phyloP scores from a whole-genome alignment of 1,139 yeast species.

The Scheffersomyces titani region DNA sequence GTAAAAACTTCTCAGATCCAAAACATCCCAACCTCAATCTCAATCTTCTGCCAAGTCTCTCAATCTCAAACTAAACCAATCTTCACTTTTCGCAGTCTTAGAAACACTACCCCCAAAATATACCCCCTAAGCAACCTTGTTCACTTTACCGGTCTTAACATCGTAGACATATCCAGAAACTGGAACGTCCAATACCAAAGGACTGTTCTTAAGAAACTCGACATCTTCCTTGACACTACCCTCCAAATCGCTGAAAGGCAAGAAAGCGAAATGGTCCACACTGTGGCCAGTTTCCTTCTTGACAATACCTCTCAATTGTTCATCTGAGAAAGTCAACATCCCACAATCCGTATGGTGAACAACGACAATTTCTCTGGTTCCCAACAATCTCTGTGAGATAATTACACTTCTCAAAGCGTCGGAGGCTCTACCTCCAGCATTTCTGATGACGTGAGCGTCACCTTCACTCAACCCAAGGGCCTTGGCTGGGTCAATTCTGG shows the following conservation, averaged over 20 bases:
- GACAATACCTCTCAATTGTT: slow-evolving; percentile 24
- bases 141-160: slow-evolving; percentile 34
- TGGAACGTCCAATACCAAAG: slow-evolving; percentile 32
- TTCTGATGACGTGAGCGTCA: slow-evolving; percentile 47
- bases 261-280: slow-evolving; percentile 30
- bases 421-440: slow-evolving; percentile 46
- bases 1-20: background rate
- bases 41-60: background rate
- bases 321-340: slow-evolving; percentile 41
- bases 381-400: slow-evolving; percentile 36
- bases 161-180: slow-evolving; percentile 40
- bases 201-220: slow-evolving; percentile 16
- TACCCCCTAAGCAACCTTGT: slow-evolving; percentile 12
- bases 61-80: background rate
- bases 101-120: background rate
- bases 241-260: slow-evolving; percentile 34
- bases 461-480: slow-evolving; percentile 43
- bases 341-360: slow-evolving; percentile 47
- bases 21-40: background rate
- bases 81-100: background rate
- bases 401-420: slow-evolving; percentile 43
- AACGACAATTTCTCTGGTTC: slow-evolving; percentile 40
- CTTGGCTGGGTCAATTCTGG: slow-evolving; percentile 43
- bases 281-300: slow-evolving; percentile 28
- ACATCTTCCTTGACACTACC: slow-evolving; percentile 39